Conservation (phyloP, 306 rosid species). For the Prosopis cineraria region DNA sequence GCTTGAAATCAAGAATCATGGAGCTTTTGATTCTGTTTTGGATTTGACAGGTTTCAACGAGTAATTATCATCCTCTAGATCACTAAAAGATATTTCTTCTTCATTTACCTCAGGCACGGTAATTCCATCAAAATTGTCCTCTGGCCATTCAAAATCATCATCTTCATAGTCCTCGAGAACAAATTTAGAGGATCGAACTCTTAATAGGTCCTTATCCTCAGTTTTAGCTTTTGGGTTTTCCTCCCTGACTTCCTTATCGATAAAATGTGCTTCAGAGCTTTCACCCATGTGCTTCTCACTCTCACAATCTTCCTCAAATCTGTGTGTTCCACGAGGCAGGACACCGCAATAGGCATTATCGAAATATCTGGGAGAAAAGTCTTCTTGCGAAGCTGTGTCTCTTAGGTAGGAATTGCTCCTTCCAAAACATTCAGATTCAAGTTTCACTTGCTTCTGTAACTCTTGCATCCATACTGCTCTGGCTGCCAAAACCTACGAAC, state of each 20-base stretch:
- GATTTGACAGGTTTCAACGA: constrained; percentile 44
- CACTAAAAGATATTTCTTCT: constrained; percentile 97
- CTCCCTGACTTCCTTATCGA: constrained; percentile 63
- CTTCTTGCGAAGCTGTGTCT: constrained; percentile 50
- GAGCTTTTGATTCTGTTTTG: constrained; percentile 46
- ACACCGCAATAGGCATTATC: constrained; percentile 54
- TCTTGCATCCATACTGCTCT: constrained; percentile 96
- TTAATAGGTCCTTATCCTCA: constrained; percentile 47
- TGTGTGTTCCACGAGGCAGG: constrained; percentile 35
- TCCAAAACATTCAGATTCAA: constrained; percentile 54
- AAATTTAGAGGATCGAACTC: constrained; percentile 53
- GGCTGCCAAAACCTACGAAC: constrained; percentile 76
- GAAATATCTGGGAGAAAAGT: constrained; percentile 40
- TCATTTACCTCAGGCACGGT: constrained; percentile 49
- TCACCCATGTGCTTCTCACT: constrained; percentile 55
- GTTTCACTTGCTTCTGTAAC: constrained; percentile 68
- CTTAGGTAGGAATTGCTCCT: constrained; percentile 49
- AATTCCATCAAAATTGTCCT: constrained; percentile 55
- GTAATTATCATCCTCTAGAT: constrained; percentile 84
- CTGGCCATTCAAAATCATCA: constrained; percentile 83
- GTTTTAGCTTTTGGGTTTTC: constrained; percentile 54
- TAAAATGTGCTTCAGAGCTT: constrained; percentile 50
- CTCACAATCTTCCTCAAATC: constrained; percentile 50
- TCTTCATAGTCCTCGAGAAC: constrained; percentile 53
- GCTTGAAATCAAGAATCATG: constrained; percentile 32